These are phyloP conservation scores for Globisporangium sylvaticum DNA, from an alignment of 352 stramenopile genomes.

Conservation along the genomic window DNA sequence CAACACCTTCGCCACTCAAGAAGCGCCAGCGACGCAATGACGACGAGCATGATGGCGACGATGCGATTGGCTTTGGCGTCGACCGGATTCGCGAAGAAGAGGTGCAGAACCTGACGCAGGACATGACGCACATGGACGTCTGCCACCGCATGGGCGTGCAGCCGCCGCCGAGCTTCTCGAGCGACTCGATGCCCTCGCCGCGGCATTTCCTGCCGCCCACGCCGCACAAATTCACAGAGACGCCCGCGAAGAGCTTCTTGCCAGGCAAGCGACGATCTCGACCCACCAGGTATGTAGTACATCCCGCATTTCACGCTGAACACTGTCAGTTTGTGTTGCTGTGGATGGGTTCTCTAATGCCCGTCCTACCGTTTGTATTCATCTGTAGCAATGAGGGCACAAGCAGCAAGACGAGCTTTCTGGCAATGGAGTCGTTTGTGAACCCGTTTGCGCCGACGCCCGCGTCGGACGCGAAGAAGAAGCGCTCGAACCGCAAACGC, in stretches of 20 bases:
- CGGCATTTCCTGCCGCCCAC: conserved; percentile 36
- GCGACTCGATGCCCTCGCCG: conserved; percentile 40
- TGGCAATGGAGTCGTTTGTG: conserved; percentile 47
- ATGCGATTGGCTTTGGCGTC: conserved; percentile 4
- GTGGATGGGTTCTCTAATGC: not conserved
- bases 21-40: conserved; percentile 54
- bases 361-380: not conserved
- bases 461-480: conserved; percentile 53
- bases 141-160: conserved; percentile 14
- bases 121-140: conserved; percentile 80
- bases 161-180: conserved; percentile 44
- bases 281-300: conserved; percentile 7
- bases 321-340: not conserved
- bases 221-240: conserved; percentile 21
- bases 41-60: not conserved
- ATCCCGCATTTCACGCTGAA: not conserved
- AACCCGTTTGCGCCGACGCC: conserved; percentile 67
- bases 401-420: conserved; percentile 9
- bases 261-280: conserved; percentile 24
- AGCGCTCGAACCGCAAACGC: conserved; percentile 55
- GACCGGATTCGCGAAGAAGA: conserved; percentile 54
- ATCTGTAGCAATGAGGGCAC: conserved; percentile 2
- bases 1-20: conserved; percentile 78
- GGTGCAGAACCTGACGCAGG: conserved; percentile 65
- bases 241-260: conserved; percentile 23